A percentile compares a stretch with the other conserved stretches of the same genome.
These are phyloP conservation scores for Camelina laxa DNA, from an alignment of 345 rosid genomes.

Conservation along the genomic window DNA sequence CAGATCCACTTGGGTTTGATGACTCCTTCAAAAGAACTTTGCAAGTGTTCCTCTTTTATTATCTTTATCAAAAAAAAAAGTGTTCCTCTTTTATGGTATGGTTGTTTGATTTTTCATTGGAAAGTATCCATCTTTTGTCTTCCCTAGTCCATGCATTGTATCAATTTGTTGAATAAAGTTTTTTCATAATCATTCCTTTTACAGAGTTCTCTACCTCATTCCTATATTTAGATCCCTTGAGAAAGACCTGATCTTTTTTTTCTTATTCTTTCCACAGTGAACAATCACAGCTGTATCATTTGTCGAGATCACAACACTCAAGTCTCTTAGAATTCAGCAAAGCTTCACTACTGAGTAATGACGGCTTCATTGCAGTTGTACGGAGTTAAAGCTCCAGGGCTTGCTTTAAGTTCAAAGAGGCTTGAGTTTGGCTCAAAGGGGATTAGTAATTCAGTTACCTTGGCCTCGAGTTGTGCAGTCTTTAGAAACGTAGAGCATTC, in stretches of 20 bases:
- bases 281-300: conserved; percentile 25
- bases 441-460: conserved; percentile 21
- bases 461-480: conserved; percentile 24
- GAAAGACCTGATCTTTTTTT: conserved; percentile 3
- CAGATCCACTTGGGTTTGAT: conserved; percentile 16
- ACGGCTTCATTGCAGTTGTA: conserved; percentile 39
- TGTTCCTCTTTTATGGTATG: background rate
- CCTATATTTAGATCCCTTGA: conserved; percentile 11
- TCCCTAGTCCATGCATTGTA: conserved; percentile 10
- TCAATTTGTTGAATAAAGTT: conserved; percentile 4
- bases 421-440: conserved; percentile 36
- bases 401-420: conserved; percentile 36
- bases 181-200: background rate
- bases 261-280: background rate
- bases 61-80: no score
- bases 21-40: conserved; percentile 3
- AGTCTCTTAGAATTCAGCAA: conserved; percentile 12
- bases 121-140: background rate
- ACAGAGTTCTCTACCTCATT: background rate
- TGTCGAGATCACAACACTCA: conserved; percentile 42
- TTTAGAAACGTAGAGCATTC: conserved; percentile 42
- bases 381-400: conserved; percentile 45
- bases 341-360: conserved; percentile 31
- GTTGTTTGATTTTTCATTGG: conserved; percentile 13
- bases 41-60: conserved; percentile 1